phyloP scores from a whole-genome alignment of 2,329 filamentous ascomycete species.

The Daldinia sp. region DNA sequence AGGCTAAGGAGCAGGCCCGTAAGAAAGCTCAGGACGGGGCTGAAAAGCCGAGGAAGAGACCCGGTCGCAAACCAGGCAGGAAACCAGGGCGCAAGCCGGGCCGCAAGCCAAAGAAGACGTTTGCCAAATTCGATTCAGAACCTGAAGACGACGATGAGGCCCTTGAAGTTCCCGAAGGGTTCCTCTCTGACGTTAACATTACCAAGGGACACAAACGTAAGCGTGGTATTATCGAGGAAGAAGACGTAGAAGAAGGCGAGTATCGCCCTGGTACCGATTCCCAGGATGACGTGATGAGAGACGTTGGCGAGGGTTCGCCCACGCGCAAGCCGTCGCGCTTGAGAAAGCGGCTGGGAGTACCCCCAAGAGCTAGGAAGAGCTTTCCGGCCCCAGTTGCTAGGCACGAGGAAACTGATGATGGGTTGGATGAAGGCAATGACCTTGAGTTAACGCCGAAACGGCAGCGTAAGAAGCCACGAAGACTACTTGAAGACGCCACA shows the following conservation, averaged over 20 bases:
- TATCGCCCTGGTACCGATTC: constrained; percentile 41
- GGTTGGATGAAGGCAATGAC: constrained; percentile 25
- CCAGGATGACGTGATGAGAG: constrained; percentile 40
- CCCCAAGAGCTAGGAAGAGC: constrained; percentile 25
- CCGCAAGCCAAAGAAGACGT: constrained; percentile 45
- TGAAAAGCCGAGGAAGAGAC: constrained; percentile 42
- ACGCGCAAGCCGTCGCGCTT: constrained; percentile 24
- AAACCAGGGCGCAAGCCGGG: constrained; percentile 43
- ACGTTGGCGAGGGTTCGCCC: constrained; percentile 18
- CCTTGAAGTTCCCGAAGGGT: constrained; percentile 39
- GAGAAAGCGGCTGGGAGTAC: constrained; percentile 33
- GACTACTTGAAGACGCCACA: constrained; percentile 27
- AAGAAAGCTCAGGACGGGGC: constrained; percentile 33
- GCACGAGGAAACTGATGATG: constrained; percentile 14
- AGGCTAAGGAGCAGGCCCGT: constrained; percentile 42
- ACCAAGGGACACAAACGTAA: constrained; percentile 42
- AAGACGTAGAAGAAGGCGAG: constrained; percentile 43
- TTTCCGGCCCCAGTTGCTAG: constrained; percentile 3
- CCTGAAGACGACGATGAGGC: constrained; percentile 40
- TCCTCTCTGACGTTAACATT: constrained; percentile 34
- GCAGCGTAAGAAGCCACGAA: constrained; percentile 36
- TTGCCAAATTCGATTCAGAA: constrained; percentile 42
- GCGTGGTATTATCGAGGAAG: constrained; percentile 29
- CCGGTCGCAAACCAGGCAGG: constrained; percentile 44
- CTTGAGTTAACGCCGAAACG: constrained; percentile 36